A percentile compares a stretch with the other conserved stretches of the same genome.
Evolutionary conservation across 768 basidiomycete species (phyloP).

Genomic region (Calocera cornea): DNA sequence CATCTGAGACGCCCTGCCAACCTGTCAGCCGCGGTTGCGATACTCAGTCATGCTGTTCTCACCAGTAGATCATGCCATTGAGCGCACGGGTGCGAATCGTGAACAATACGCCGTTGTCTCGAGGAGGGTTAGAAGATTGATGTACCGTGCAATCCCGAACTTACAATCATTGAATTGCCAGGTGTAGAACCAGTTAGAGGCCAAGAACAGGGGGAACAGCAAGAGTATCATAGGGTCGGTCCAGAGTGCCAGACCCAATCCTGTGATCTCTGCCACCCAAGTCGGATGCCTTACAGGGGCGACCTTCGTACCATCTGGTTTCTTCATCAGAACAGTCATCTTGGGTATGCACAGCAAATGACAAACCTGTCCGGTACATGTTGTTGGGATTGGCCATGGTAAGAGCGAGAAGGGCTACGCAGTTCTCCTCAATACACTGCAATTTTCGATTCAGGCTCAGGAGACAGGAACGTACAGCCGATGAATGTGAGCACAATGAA

Average conservation of each 20-base stretch:
- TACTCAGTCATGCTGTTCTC: background rate
- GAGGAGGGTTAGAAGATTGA: background rate
- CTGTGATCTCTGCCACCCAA: constrained; percentile 62
- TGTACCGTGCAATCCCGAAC: background rate
- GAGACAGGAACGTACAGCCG: constrained; percentile 31
- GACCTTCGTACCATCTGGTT: constrained; percentile 51
- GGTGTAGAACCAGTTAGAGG: constrained; percentile 46
- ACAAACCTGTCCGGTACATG: constrained; percentile 43
- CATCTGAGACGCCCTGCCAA: background rate
- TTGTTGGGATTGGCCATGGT: constrained; percentile 58
- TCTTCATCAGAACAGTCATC: background rate
- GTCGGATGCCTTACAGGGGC: constrained; percentile 47
- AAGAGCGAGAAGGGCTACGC: constrained; percentile 18
- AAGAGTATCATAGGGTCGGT: constrained; percentile 60
- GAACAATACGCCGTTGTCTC: constrained; percentile 63
- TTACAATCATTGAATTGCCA: constrained; percentile 46
- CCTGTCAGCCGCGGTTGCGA: background rate
- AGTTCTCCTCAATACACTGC: background rate
- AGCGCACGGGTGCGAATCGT: constrained; percentile 43
- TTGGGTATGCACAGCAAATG: constrained; percentile 8
- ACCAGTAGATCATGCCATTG: constrained; percentile 71
- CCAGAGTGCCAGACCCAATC: constrained; percentile 51
- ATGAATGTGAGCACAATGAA: constrained; percentile 61
- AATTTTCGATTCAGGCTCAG: constrained; percentile 32
- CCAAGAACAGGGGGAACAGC: constrained; percentile 70